phyloP scores from a whole-genome alignment of 2,329 filamentous ascomycete species.

The Fusarium agapanthi region DNA sequence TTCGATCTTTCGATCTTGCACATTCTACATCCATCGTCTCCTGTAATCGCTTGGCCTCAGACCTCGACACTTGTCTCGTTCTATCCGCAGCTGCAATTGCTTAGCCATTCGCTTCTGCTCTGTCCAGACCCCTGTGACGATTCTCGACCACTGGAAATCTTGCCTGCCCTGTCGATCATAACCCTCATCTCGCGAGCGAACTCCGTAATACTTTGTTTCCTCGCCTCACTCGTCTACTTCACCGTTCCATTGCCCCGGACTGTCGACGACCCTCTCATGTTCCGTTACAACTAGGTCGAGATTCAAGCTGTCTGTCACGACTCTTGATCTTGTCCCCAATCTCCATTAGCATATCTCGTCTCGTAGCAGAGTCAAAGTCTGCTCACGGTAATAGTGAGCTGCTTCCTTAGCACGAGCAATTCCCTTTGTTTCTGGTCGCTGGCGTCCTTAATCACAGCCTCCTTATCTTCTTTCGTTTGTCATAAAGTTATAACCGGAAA shows the following conservation, averaged over 20 bases:
- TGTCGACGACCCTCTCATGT: constrained; percentile 45
- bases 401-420: constrained; percentile 51
- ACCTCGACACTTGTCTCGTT: constrained; percentile 40
- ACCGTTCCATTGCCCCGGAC: constrained; percentile 32
- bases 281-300: constrained; percentile 42
- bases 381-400: constrained; percentile 60
- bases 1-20: constrained; percentile 27
- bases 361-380: constrained; percentile 40
- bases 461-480: constrained; percentile 47
- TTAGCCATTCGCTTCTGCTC: constrained; percentile 38
- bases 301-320: constrained; percentile 46
- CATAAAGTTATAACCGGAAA: constrained; percentile 30
- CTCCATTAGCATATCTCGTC: constrained; percentile 24
- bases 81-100: constrained; percentile 42
- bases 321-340: constrained; percentile 43
- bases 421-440: constrained; percentile 60
- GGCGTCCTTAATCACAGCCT: constrained; percentile 60
- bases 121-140: constrained; percentile 40
- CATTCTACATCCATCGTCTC: constrained; percentile 33
- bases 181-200: constrained; percentile 34
- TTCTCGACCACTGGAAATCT: constrained; percentile 38
- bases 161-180: constrained; percentile 27
- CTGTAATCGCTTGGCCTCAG: constrained; percentile 43
- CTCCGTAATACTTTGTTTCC: constrained; percentile 42
- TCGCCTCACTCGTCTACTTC: constrained; percentile 25